Conservation (phyloP, 257 asterid genomes). For the Fraxinus americana region DNA sequence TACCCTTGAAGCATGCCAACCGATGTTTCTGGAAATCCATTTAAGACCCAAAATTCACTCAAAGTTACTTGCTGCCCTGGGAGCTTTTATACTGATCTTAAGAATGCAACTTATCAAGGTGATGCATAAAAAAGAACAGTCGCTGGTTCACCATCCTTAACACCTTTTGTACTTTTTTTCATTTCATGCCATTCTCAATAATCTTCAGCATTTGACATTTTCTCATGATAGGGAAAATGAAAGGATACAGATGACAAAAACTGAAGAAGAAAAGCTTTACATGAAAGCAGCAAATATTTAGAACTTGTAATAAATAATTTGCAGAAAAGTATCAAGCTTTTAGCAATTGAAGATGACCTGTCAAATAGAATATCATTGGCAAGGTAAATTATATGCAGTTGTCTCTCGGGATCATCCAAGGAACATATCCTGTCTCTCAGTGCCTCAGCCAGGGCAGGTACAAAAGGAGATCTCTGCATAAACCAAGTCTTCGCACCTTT, state of each 20-base stretch:
- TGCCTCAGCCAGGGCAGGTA: slow-evolving; percentile 83
- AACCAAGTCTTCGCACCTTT: slow-evolving; percentile 98
- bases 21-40: not conserved
- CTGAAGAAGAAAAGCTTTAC: slow-evolving; percentile 16
- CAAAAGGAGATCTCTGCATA: slow-evolving; percentile 90
- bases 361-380: slow-evolving; percentile 97
- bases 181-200: not conserved
- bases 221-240: slow-evolving; percentile 1
- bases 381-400: slow-evolving; percentile 84
- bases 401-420: slow-evolving; percentile 91
- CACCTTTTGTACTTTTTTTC: not conserved
- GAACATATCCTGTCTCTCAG: slow-evolving; percentile 79
- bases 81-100: not conserved
- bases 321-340: slow-evolving; percentile 1
- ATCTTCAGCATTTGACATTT: not conserved
- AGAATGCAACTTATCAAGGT: not conserved
- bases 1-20: not conserved
- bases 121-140: not conserved
- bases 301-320: slow-evolving; percentile 4
- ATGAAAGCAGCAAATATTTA: not conserved
- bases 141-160: not conserved
- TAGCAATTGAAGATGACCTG: slow-evolving; percentile 51
- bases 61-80: not conserved
- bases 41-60: not conserved
- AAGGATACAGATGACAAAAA: slow-evolving; percentile 6